A percentile compares a stretch with the other conserved stretches of the same genome.
phyloP scores from a whole-genome alignment of 2,329 filamentous ascomycete genomes.

The Lachnellula hyalina region DNA sequence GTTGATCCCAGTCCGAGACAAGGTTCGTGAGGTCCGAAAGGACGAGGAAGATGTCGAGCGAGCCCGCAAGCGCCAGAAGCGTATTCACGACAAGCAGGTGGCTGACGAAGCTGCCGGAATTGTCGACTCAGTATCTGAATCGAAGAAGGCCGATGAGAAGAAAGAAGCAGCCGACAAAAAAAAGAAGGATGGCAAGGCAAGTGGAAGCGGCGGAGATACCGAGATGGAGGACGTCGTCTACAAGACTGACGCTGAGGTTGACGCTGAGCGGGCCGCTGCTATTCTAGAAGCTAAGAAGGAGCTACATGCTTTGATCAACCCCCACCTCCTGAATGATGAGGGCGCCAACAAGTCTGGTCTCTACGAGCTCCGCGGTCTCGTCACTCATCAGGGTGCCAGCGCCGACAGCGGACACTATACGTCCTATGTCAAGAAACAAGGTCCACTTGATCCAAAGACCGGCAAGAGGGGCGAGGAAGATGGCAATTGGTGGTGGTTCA shows the following conservation, averaged over 20 bases:
- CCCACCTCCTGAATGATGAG: conserved; percentile 67
- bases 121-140: conserved; percentile 36
- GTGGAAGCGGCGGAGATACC: conserved; percentile 63
- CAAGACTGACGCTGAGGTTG: conserved; percentile 92
- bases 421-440: conserved; percentile 91
- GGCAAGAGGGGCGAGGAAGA: conserved; percentile 78
- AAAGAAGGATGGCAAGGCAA: conserved; percentile 36
- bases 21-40: conserved; percentile 90
- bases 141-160: conserved; percentile 43
- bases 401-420: conserved; percentile 99
- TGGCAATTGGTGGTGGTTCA: conserved; percentile 99
- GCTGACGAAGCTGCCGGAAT: conserved; percentile 45
- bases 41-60: conserved; percentile 92
- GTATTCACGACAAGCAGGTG: conserved; percentile 43
- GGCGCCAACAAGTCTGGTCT: conserved; percentile 90
- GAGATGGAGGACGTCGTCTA: conserved; percentile 59
- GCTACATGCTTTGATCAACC: conserved; percentile 70
- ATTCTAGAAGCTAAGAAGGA: conserved; percentile 83
- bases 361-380: conserved; percentile 88
- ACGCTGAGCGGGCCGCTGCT: conserved; percentile 73
- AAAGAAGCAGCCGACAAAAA: conserved; percentile 48
- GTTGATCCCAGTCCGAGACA: conserved; percentile 88
- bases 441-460: conserved; percentile 63
- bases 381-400: conserved; percentile 94
- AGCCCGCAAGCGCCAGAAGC: conserved; percentile 85